These are phyloP conservation scores for Clonostachys sp. DNA, from an alignment of 2,329 filamentous ascomycete genomes.

Conservation along the genomic window DNA sequence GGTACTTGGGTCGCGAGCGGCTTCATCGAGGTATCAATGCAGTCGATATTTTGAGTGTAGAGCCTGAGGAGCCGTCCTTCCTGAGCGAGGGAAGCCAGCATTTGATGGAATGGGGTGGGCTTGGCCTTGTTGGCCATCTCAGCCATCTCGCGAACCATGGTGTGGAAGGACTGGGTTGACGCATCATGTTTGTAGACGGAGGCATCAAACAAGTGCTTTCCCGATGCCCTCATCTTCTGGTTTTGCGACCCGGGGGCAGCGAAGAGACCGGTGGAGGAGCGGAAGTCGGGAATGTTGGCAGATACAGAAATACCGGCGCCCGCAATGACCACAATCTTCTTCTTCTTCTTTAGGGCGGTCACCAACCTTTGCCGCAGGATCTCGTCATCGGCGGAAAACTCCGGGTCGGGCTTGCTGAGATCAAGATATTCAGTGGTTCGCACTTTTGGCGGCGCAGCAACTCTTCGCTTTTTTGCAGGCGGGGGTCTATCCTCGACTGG, in stretches of 20 bases:
- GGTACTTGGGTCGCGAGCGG: slow-evolving; percentile 80
- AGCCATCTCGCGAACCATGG: slow-evolving; percentile 89
- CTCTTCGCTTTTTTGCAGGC: slow-evolving; percentile 72
- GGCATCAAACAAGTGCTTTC: slow-evolving; percentile 94
- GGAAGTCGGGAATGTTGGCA: slow-evolving; percentile 95
- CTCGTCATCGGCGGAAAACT: slow-evolving; percentile 36
- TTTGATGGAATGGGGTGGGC: slow-evolving; percentile 87
- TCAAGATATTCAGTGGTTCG: slow-evolving; percentile 82
- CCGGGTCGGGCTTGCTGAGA: slow-evolving; percentile 48
- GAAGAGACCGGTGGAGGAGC: slow-evolving; percentile 87
- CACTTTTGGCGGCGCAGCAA: slow-evolving; percentile 42
- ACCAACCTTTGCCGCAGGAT: slow-evolving; percentile 66
- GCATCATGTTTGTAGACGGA: slow-evolving; percentile 92
- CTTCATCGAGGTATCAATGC: slow-evolving; percentile 79
- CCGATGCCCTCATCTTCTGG: slow-evolving; percentile 83
- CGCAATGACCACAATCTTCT: slow-evolving; percentile 95
- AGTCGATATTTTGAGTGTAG: slow-evolving; percentile 96
- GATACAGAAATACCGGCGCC: slow-evolving; percentile 96
- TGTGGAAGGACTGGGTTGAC: slow-evolving; percentile 87
- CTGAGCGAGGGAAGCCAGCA: slow-evolving; percentile 83
- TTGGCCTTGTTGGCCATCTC: slow-evolving; percentile 70
- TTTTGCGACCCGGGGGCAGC: slow-evolving; percentile 78
- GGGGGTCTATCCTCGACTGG: slow-evolving; percentile 51
- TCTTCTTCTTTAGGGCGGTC: slow-evolving; percentile 75
- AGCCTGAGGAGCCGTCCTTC: slow-evolving; percentile 84